Evolutionary conservation across 495 filamentous ascomycete genomes (phyloP), one percentile per base, ranked within the genome.

Genomic region (Apiosordaria backusii): DNA sequence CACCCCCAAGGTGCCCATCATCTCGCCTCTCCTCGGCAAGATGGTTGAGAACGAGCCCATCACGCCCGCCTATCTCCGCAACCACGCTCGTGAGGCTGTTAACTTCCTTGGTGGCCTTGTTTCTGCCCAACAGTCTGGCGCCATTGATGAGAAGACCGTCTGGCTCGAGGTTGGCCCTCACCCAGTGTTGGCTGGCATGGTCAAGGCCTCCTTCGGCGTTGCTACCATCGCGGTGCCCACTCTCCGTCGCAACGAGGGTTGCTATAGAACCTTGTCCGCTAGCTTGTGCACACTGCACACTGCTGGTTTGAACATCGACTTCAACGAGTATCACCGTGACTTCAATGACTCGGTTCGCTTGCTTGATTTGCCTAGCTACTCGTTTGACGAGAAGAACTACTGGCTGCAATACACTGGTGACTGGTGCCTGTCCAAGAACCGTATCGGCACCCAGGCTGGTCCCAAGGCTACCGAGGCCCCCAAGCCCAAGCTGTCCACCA

Each of bases 371-470:
- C 92, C 92, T 19, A 76, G 84, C 3, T 96, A 96, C 71, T 85
- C 84, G 10, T 96, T 88, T 79, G 90, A 95, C 65, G 76, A 87
- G 35, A 93, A 92, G 81, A 88, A 90, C 69, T 92, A 92, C 76
- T 95, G 92, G 92, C 85, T 93, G 22, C 82, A 88, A 15, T 93
- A 93, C 75, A 82, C 80, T 16, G 87, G 90, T 65, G 90, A 80
- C 79, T 86, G 78, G 81, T 87, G 60, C 85, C 69, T 93, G 29
- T 88, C 86, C 69, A 92, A 92, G 75, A 90, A 90, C 76, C 85
- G 85, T 29, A 83, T 86, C 7, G 84, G 86, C 13, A 82, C 83
- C 65, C 81, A 85, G 50, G 72, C 80, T 9, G 67, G 79, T 18
- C 70, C 80, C 6, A 77, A 73, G 60, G 85, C 78, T 1, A 75